Percentiles rank a stretch among this genome's conserved stretches.
phyloP scores from a whole-genome alignment of 306 rosid genomes.

The Sphenostylis stenocarpa region DNA sequence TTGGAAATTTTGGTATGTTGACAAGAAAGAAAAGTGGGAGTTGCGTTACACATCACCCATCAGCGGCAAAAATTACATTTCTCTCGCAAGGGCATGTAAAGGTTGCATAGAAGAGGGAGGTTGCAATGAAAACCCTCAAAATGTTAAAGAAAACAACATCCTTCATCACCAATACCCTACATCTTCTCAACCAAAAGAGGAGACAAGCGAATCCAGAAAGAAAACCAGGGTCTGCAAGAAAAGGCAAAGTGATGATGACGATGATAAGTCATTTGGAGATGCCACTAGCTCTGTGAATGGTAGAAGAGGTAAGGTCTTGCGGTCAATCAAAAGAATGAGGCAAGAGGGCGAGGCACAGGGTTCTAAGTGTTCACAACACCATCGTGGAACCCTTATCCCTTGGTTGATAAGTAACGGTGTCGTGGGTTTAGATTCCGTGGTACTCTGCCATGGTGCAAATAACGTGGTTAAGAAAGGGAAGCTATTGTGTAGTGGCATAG shows the following conservation, averaged over 20 bases:
- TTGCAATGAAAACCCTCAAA: neutral
- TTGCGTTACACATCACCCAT: conserved; percentile 56
- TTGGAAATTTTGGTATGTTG: conserved; percentile 47
- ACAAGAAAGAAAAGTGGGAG: conserved; percentile 39
- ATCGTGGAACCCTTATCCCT: conserved; percentile 32
- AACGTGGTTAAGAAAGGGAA: conserved; percentile 39
- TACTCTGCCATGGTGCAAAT: conserved; percentile 24
- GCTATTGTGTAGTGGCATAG: conserved; percentile 45
- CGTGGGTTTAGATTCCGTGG: conserved; percentile 31
- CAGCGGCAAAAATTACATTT: conserved; percentile 39
- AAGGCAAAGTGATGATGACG: neutral
- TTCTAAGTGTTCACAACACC: neutral
- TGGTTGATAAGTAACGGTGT: conserved; percentile 39
- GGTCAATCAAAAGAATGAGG: neutral
- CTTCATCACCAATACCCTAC: neutral
- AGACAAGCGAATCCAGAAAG: neutral
- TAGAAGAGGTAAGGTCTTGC: neutral
- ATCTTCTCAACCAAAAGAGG: neutral
- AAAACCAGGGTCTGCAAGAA: neutral
- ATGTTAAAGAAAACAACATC: neutral
- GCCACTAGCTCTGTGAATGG: neutral
- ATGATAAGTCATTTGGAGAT: neutral
- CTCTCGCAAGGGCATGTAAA: conserved; percentile 62
- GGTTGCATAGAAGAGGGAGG: conserved; percentile 35
- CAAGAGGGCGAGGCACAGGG: neutral